phyloP scores from a whole-genome alignment of 352 stramenopile genomes.

The Pythium monospermum region DNA sequence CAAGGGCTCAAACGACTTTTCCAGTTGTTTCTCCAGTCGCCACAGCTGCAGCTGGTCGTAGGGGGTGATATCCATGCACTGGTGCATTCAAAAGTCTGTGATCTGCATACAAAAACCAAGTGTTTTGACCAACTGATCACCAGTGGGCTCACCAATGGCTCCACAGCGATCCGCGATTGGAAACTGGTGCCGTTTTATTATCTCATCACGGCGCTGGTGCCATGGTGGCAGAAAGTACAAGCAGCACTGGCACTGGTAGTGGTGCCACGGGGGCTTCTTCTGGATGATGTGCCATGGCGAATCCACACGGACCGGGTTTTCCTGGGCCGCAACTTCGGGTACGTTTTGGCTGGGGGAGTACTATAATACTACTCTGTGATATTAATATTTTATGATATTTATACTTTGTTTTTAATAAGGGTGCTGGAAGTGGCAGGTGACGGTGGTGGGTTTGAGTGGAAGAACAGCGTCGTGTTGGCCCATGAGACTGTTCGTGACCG shows the following conservation, averaged over 20 bases:
- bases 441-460: conserved; percentile 10
- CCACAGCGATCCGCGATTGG: conserved; percentile 44
- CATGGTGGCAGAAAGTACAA: conserved; percentile 5
- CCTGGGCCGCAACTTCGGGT: conserved; percentile 68
- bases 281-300: conserved; percentile 25
- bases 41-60: conserved; percentile 34
- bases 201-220: conserved; percentile 34
- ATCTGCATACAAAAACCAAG: background rate
- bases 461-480: conserved; percentile 11
- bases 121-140: conserved; percentile 67
- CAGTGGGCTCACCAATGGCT: conserved; percentile 54
- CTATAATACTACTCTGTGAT: no score
- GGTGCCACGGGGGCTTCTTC: background rate
- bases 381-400: no score
- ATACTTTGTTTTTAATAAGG: no score
- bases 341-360: conserved; percentile 1
- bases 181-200: conserved; percentile 60
- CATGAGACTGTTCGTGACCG: background rate
- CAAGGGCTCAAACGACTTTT: conserved; percentile 33
- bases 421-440: conserved; percentile 8
- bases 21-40: conserved; percentile 23
- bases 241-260: no score
- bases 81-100: conserved; percentile 43
- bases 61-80: conserved; percentile 63
- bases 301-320: conserved; percentile 37